Evolutionary conservation across 495 filamentous ascomycete species (phyloP).

Genomic region (Hypoxylon crocopeplum): DNA sequence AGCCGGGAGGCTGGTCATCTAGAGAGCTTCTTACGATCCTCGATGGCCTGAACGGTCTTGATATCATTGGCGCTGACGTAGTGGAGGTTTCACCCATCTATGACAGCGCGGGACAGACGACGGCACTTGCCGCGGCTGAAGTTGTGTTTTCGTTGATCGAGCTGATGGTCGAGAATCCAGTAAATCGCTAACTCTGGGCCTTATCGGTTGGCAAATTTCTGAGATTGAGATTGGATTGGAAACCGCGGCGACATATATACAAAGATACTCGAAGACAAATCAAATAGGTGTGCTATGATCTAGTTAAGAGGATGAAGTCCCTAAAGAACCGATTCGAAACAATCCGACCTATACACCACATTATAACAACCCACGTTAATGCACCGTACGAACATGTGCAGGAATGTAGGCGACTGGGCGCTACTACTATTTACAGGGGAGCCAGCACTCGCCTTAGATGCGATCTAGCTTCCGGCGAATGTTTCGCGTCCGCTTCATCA

Average conservation of each 20-base stretch:
- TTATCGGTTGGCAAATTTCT: not conserved
- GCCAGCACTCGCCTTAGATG: constrained; percentile 41
- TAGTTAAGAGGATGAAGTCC: constrained; percentile 25
- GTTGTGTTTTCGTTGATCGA: constrained; percentile 44
- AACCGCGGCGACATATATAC: constrained; percentile 16
- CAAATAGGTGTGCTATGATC: constrained; percentile 25
- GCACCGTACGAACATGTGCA: constrained; percentile 7
- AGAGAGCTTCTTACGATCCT: constrained; percentile 65
- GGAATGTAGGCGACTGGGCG: constrained; percentile 6
- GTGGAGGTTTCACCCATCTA: constrained; percentile 77
- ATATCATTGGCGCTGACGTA: constrained; percentile 79
- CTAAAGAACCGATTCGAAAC: constrained; percentile 20
- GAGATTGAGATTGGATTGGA: constrained; percentile 25
- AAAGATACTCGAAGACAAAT: constrained; percentile 5
- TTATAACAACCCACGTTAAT: constrained; percentile 21
- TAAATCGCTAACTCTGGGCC: constrained; percentile 18
- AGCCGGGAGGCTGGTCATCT: constrained; percentile 87
- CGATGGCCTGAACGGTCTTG: constrained; percentile 66
- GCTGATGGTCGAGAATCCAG: constrained; percentile 47
- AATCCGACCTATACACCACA: constrained; percentile 29
- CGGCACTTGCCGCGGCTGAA: constrained; percentile 69
- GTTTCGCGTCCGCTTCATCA: constrained; percentile 90
- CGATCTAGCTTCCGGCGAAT: constrained; percentile 85
- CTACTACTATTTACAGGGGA: constrained; percentile 32
- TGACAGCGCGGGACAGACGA: constrained; percentile 72